Evolutionary conservation across 2,329 filamentous ascomycete species (phyloP).

Genomic region (Aspergillus sp.): DNA sequence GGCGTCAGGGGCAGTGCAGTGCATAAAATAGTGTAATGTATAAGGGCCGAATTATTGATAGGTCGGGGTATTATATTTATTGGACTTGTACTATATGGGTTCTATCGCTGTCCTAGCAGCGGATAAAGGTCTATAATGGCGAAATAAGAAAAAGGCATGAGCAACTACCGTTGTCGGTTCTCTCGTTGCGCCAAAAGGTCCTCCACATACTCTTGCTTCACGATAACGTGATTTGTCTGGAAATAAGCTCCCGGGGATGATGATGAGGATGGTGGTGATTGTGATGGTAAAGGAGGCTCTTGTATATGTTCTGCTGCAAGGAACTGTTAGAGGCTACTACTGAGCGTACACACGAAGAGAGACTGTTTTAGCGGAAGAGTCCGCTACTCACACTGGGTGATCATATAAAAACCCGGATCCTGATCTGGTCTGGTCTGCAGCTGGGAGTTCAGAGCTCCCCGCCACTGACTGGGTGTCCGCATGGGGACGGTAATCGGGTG

Average conservation of each 20-base stretch:
- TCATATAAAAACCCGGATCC: conserved; percentile 2
- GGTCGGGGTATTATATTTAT: no score
- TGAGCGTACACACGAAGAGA: not conserved
- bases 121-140: no score
- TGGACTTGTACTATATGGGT: no score
- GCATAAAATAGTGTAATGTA: not conserved
- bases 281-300: not conserved
- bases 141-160: no score
- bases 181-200: conserved; percentile 15
- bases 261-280: not conserved
- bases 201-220: conserved; percentile 3
- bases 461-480: conserved; percentile 2
- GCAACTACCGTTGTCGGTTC: not conserved
- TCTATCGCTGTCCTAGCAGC: no score
- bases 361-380: no score
- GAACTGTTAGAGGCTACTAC: not conserved
- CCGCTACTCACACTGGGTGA: not conserved
- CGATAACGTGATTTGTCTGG: not conserved
- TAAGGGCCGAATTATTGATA: no score
- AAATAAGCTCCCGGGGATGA: not conserved
- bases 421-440: not conserved
- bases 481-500: conserved; percentile 1
- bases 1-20: not conserved
- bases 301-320: not conserved
- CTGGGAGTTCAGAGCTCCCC: conserved; percentile 2